These are phyloP conservation scores for Colletotrichum endophyticum DNA, from an alignment of 2,329 filamentous ascomycete genomes.

Conservation along the genomic window DNA sequence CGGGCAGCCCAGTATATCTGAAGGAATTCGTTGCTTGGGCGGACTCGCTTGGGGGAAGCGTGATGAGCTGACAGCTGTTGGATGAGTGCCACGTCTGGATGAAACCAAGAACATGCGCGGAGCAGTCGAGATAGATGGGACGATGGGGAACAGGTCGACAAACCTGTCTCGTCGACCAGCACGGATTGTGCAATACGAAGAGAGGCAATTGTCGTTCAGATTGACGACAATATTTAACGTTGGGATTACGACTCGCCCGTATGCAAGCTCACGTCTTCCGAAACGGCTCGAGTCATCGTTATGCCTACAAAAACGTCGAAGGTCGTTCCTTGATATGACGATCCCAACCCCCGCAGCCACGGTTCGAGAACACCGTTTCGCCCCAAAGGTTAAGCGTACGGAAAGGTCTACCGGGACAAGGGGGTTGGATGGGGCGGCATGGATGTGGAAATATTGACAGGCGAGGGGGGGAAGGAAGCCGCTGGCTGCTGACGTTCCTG, in stretches of 20 bases:
- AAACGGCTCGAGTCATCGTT: conserved; percentile 19
- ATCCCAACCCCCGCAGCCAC: conserved; percentile 4
- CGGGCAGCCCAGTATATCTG: not conserved
- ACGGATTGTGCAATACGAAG: not conserved
- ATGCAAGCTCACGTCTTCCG: conserved; percentile 2
- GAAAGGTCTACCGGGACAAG: conserved; percentile 7
- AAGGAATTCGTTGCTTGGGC: not conserved
- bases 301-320: conserved; percentile 1
- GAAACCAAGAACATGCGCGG: not conserved
- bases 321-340: conserved; percentile 10
- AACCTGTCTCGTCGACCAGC: not conserved
- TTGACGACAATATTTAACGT: conserved; percentile 16
- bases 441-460: not conserved
- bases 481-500: not conserved
- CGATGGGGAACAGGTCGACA: not conserved
- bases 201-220: not conserved
- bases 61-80: not conserved
- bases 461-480: not conserved
- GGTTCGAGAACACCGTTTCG: conserved; percentile 12
- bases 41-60: not conserved
- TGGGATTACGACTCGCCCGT: conserved; percentile 1
- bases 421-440: conserved; percentile 3
- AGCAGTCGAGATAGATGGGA: not conserved
- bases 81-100: not conserved
- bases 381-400: conserved; percentile 10